Evolutionary conservation across 1,284 basidiomycete species (phyloP), one percentile per base, ranked within the genome.

Genomic region (Cryptococcus amylolentus): DNA sequence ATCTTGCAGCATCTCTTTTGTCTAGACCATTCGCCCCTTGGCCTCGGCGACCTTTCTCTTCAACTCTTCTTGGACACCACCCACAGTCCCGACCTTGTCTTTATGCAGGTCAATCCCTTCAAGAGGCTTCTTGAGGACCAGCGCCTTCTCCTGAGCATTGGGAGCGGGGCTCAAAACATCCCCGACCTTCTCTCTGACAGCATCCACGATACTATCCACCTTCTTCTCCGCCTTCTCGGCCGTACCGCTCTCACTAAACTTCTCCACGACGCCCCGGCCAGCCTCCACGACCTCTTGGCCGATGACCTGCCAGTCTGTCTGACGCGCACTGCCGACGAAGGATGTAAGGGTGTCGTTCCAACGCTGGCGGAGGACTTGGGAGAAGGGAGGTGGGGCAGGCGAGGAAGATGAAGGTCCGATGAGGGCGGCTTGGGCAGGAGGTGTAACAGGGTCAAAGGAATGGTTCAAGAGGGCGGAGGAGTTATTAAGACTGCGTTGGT

Each of bases 331-430:
- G 8, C 49, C 50, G 6, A 70, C 58, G 8, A 63, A 60, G 2
- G 49, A 45, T 5, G 62, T 49, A 28, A 76, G 35, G 8, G 71
- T 65, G 9, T 58, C 49, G 60, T 76, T 76, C 73, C 73, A 76
- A 53, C 58, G 55, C 41, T 62, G 57, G 38, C 63, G 62, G 41
- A 76, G 59, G 8, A 65, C 49, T n/a, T 65, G 60, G 18, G 54
- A 48, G 57, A 76, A 72, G 12, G 61, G 56, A 44, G 58, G 39
- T 38, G 56, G 49, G 27, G 60, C 52, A 3, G 60, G 61, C 38
- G 59, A 50, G 12, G 64, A 48, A 16, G 53, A 48, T 10, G 55
- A 55, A 16, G 69, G 65, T n/a, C 73, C 68, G 31, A 73, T 60
- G 43, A 63, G 61, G 12, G 68, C 52, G 26, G 66, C 64, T 6